Evolutionary conservation across 192 early-diverging fungal genomes (phyloP).

Genomic region (Phycomyces nitens): DNA sequence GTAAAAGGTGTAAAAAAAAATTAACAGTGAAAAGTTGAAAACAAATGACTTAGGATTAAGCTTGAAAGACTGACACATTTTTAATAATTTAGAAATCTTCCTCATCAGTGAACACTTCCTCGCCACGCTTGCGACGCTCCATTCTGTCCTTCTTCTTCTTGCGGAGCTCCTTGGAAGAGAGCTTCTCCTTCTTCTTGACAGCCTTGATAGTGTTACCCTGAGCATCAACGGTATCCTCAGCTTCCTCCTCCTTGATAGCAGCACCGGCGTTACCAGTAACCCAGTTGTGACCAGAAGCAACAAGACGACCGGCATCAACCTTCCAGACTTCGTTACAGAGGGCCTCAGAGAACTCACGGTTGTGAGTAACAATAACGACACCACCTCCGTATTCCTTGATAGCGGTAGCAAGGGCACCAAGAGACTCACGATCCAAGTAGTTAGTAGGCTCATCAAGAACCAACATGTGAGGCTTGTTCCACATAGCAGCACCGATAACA

Average conservation of each 20-base stretch:
- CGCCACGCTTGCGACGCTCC: slow-evolving; percentile 56
- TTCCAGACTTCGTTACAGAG: slow-evolving; percentile 75
- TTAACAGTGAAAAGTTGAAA: not conserved
- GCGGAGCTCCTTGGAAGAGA: slow-evolving; percentile 50
- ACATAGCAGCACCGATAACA: slow-evolving; percentile 79
- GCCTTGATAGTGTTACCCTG: slow-evolving; percentile 74
- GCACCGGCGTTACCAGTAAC: slow-evolving; percentile 48
- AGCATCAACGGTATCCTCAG: slow-evolving; percentile 56
- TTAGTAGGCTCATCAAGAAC: slow-evolving; percentile 88
- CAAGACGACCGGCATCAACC: slow-evolving; percentile 59
- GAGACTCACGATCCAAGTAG: slow-evolving; percentile 62
- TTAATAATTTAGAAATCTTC: slow-evolving; percentile 15
- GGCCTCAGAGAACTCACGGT: slow-evolving; percentile 74
- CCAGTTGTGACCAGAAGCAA: slow-evolving; percentile 52
- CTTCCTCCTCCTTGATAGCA: slow-evolving; percentile 46
- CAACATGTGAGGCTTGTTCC: slow-evolving; percentile 87
- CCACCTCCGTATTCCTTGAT: slow-evolving; percentile 75
- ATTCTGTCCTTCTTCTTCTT: slow-evolving; percentile 60
- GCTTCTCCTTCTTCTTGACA: slow-evolving; percentile 55
- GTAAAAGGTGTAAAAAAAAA: not conserved
- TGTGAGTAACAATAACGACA: slow-evolving; percentile 84
- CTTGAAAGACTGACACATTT: not conserved
- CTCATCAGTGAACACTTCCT: slow-evolving; percentile 39
- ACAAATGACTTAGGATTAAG: not conserved
- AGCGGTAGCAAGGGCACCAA: slow-evolving; percentile 67